These are phyloP conservation scores for Reticulascus tulasneorum DNA, from an alignment of 2,329 filamentous ascomycete species.

Conservation along the genomic window DNA sequence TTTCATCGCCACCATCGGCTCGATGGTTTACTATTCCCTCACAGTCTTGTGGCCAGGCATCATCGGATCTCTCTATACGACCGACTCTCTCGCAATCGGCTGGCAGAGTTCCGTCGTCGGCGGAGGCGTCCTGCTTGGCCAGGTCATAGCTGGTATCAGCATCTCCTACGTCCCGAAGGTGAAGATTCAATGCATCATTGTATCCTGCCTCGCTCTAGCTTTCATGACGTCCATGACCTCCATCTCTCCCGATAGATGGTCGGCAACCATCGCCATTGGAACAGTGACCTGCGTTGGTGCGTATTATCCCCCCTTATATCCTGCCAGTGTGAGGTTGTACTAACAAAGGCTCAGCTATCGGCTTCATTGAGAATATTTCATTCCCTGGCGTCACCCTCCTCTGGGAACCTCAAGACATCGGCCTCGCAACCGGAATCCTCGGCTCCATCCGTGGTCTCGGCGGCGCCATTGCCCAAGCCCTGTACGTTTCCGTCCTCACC, in stretches of 20 bases:
- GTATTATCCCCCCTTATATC: not conserved
- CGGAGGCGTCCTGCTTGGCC: slow-evolving; percentile 36
- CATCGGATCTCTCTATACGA: slow-evolving; percentile 36
- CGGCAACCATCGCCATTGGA: slow-evolving; percentile 27
- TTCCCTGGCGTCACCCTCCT: slow-evolving; percentile 40
- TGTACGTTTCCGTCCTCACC: slow-evolving; percentile 32
- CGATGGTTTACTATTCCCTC: slow-evolving; percentile 41
- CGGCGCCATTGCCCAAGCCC: slow-evolving; percentile 30
- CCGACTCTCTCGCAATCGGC: slow-evolving; percentile 31
- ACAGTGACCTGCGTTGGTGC: slow-evolving; percentile 21
- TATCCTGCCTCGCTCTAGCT: slow-evolving; percentile 23
- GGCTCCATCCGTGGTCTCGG: slow-evolving; percentile 40
- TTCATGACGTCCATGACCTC: slow-evolving; percentile 28
- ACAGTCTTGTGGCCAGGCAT: slow-evolving; percentile 40
- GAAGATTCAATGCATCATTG: slow-evolving; percentile 29
- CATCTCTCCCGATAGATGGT: slow-evolving; percentile 22
- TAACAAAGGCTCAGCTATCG: slow-evolving; percentile 22
- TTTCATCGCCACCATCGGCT: slow-evolving; percentile 32
- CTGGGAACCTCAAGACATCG: slow-evolving; percentile 42
- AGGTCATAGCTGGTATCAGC: slow-evolving; percentile 29
- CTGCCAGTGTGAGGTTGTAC: too few relatives aligned
- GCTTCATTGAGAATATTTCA: slow-evolving; percentile 35
- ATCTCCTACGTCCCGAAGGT: slow-evolving; percentile 32
- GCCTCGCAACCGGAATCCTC: slow-evolving; percentile 38
- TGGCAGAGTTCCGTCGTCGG: slow-evolving; percentile 38